phyloP scores from a whole-genome alignment of 2,329 filamentous ascomycete species.

The Penicillium frequentans region DNA sequence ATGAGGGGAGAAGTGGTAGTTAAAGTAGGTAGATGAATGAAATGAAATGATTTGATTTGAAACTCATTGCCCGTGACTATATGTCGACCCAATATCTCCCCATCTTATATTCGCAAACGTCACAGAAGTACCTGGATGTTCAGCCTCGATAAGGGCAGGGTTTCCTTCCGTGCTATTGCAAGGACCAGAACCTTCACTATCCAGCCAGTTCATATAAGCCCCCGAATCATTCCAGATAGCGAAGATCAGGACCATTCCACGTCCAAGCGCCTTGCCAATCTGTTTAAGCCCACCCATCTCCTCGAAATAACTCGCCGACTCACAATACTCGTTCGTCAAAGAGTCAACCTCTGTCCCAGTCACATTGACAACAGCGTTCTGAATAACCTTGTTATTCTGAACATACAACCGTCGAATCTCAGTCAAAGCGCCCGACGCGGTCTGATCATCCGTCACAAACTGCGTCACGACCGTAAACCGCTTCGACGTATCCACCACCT shows the following conservation, averaged over 20 bases:
- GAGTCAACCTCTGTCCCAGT: slow-evolving; percentile 42
- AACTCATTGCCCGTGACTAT: neutral
- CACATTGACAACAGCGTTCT: slow-evolving; percentile 44
- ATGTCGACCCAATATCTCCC: slow-evolving; percentile 62
- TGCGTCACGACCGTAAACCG: slow-evolving; percentile 66
- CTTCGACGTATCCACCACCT: slow-evolving; percentile 57
- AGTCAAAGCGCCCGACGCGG: slow-evolving; percentile 50
- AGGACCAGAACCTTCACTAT: slow-evolving; percentile 53
- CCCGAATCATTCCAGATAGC: slow-evolving; percentile 56
- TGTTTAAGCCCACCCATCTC: slow-evolving; percentile 53
- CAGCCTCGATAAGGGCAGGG: slow-evolving; percentile 49
- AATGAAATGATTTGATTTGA: slow-evolving; percentile 4
- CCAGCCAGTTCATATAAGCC: slow-evolving; percentile 60
- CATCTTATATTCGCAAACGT: slow-evolving; percentile 59
- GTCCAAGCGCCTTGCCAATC: slow-evolving; percentile 55
- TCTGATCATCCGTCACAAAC: slow-evolving; percentile 54
- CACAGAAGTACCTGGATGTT: slow-evolving; percentile 52
- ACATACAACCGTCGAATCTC: slow-evolving; percentile 63
- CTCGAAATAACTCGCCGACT: slow-evolving; percentile 51
- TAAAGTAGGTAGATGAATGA: slow-evolving; percentile 4
- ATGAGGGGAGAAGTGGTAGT: neutral
- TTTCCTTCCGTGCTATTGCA: slow-evolving; percentile 56
- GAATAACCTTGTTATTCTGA: slow-evolving; percentile 59
- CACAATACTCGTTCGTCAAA: slow-evolving; percentile 59
- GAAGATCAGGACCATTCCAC: slow-evolving; percentile 64